These are phyloP conservation scores for Hanseniaspora vineae DNA, from an alignment of 805 yeast species.

Conservation along the genomic window DNA sequence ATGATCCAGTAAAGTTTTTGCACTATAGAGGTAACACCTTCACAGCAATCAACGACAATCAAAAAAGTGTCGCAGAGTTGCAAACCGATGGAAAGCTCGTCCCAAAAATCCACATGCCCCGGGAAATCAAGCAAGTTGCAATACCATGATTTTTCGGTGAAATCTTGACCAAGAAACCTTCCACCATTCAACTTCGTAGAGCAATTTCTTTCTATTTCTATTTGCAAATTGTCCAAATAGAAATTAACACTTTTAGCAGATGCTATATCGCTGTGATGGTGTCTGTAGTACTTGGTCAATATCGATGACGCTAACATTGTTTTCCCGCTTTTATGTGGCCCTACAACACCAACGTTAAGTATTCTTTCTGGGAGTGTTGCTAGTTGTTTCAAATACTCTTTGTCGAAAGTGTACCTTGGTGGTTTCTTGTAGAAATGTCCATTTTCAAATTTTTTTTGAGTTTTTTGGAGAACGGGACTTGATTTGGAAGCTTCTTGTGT, in stretches of 20 bases:
- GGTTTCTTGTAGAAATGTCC: slow-evolving; percentile 15
- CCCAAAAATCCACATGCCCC: slow-evolving; percentile 78
- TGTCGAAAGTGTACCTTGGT: slow-evolving; percentile 49
- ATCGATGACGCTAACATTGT: slow-evolving; percentile 63
- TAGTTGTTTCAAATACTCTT: slow-evolving; percentile 44
- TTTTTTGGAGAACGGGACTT: neutral
- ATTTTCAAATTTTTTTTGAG: neutral
- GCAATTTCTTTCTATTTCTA: slow-evolving; percentile 61
- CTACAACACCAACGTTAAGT: slow-evolving; percentile 68
- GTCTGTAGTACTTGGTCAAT: slow-evolving; percentile 49
- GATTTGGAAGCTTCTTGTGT: neutral
- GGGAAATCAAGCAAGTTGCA: slow-evolving; percentile 75
- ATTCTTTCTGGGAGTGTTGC: slow-evolving; percentile 46
- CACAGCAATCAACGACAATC: slow-evolving; percentile 55
- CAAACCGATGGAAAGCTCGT: slow-evolving; percentile 49
- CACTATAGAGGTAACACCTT: slow-evolving; percentile 58
- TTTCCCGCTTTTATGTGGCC: slow-evolving; percentile 76
- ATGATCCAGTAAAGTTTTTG: slow-evolving; percentile 25
- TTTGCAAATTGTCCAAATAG: slow-evolving; percentile 57
- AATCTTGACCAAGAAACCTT: slow-evolving; percentile 43
- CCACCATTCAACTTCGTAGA: slow-evolving; percentile 53
- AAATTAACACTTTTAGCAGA: slow-evolving; percentile 14
- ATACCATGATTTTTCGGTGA: slow-evolving; percentile 40
- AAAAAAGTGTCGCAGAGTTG: slow-evolving; percentile 59
- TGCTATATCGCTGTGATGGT: slow-evolving; percentile 13